Evolutionary conservation across 139 green algal genomes (phyloP), one percentile per base, ranked within the genome.

Genomic region (Coelastrella sp.): DNA sequence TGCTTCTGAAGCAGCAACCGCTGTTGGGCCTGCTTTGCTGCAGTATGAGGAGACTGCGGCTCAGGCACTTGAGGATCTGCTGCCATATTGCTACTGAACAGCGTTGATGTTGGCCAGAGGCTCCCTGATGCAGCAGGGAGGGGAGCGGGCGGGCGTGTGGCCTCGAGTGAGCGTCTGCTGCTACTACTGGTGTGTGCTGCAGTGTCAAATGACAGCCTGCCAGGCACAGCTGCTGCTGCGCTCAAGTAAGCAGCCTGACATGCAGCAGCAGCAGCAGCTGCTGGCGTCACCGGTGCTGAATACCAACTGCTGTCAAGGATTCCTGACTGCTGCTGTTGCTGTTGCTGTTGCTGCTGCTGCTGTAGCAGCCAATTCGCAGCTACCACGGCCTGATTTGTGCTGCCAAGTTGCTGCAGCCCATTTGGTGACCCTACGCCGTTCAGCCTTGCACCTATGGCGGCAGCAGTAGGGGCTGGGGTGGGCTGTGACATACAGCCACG

Each of bases 1-100:
- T 82, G 75, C 53, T 82, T 51, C 34, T 71, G 75, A 19, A 41
- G 40, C 41, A 41, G 11, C 4, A 79, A n/a, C n/a, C n/a, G n/a
- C n/a, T n/a, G n/a, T n/a, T n/a, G 53, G 34, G 32, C 50, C 38
- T 38, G 53, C 19, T 6, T 60, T 25, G 69, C 37, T 57, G 67
- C 40, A 25, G 69, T 23, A 40, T 38, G 34, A 40, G 75, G 75
- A 5, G 73, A 81, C 7, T 60, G 13, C 4, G 73, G 73, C 11
- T 81, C 73, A 11, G 73, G 34, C 4, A 81, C 73, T 23, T 71
- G 51, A 19, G 75, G 53, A 25, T 82, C 51, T 57, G 25, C 35
- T 38, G 34, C 23, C 69, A 79, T 79, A 11, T 23, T 21, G 23
- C 38, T 60, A 41, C 25, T 30, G 21, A 79, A 62, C 7, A 60